Conservation (phyloP, 495 filamentous ascomycete genomes). For the Aspergillus coremiiformis region DNA sequence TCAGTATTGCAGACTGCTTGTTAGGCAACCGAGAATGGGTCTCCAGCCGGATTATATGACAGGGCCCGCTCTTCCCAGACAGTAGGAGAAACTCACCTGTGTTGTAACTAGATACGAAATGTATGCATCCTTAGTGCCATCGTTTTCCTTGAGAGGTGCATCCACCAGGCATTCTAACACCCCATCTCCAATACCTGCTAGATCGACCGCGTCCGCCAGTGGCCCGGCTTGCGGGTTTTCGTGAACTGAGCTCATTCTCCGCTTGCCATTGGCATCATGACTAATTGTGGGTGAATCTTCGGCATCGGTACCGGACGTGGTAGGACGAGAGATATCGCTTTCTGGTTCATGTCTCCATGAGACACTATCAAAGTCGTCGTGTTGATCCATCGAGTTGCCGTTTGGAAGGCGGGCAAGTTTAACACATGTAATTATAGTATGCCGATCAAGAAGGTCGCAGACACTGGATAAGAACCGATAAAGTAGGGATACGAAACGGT, state of each 20-base stretch:
- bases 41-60: not conserved
- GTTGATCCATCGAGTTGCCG: slow-evolving; percentile 37
- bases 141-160: slow-evolving; percentile 81
- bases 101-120: slow-evolving; percentile 93
- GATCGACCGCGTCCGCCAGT: slow-evolving; percentile 51
- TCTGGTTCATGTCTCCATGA: slow-evolving; percentile 50
- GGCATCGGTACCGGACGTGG: slow-evolving; percentile 37
- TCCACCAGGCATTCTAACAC: slow-evolving; percentile 76
- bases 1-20: slow-evolving; percentile 9
- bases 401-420: not conserved
- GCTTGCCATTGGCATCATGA: slow-evolving; percentile 46
- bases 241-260: slow-evolving; percentile 41
- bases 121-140: slow-evolving; percentile 96
- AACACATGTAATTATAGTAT: not conserved
- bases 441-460: not conserved
- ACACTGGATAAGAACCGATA: not conserved
- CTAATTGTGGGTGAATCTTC: slow-evolving; percentile 27
- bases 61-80: not conserved
- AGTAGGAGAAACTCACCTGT: slow-evolving; percentile 49
- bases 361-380: slow-evolving; percentile 54
- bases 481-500: not conserved
- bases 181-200: slow-evolving; percentile 67
- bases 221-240: slow-evolving; percentile 47
- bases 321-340: slow-evolving; percentile 43
- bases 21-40: slow-evolving; percentile 6